A percentile compares a stretch with the other conserved stretches of the same genome.
phyloP scores from a whole-genome alignment of 345 rosid species.

The Lepidium aucheri region DNA sequence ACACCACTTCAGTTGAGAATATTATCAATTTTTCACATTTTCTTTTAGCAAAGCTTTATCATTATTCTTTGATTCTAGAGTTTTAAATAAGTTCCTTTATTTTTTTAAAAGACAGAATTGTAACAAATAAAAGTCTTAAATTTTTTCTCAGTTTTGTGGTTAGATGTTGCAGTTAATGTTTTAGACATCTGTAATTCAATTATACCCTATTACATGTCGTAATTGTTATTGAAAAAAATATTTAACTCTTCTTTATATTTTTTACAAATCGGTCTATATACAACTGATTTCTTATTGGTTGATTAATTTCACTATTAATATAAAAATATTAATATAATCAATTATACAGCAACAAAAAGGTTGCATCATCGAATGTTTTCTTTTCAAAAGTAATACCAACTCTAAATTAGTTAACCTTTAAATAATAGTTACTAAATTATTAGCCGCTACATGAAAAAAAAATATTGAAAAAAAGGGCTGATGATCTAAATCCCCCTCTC shows the following conservation, averaged over 20 bases:
- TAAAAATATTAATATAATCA: too few relatives aligned
- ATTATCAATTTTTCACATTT: too few relatives aligned
- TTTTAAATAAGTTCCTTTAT: background rate
- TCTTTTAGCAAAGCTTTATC: too few relatives aligned
- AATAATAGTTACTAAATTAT: background rate
- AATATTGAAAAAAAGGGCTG: background rate
- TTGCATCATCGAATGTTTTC: background rate
- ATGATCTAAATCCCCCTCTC: too few relatives aligned
- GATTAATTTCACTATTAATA: background rate
- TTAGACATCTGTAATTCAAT: too few relatives aligned
- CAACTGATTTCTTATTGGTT: background rate
- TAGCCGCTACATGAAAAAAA: background rate
- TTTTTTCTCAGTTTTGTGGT: too few relatives aligned
- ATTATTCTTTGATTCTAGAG: background rate
- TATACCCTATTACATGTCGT: too few relatives aligned
- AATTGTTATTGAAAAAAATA: too few relatives aligned
- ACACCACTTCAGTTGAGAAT: too few relatives aligned
- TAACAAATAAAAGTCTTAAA: too few relatives aligned
- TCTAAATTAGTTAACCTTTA: slow-evolving; percentile 10
- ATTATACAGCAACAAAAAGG: background rate
- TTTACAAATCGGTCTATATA: background rate
- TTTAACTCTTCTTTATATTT: background rate
- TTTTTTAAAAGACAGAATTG: too few relatives aligned
- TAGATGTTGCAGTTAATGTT: too few relatives aligned
- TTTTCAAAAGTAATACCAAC: slow-evolving; percentile 6